Evolutionary conservation across 2,329 filamentous ascomycete genomes (phyloP).

Genomic region (Neocucurbitaria cava): DNA sequence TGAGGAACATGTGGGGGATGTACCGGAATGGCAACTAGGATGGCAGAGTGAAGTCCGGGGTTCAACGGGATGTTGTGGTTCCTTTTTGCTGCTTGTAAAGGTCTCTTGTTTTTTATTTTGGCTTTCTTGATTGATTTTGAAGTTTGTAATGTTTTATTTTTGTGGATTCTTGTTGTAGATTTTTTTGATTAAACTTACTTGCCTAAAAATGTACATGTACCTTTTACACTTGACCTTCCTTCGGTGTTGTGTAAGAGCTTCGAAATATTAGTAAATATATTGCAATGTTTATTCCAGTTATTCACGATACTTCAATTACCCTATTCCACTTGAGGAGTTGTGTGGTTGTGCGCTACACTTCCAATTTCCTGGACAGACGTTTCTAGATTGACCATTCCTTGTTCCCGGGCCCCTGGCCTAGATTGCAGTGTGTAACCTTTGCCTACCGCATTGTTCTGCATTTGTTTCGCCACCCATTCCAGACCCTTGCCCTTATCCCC

Average conservation of each 20-base stretch:
- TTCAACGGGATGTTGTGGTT: not conserved
- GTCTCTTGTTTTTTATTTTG: not conserved
- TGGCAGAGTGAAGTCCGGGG: not conserved
- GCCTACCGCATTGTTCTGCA: not conserved
- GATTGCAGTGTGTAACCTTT: not conserved
- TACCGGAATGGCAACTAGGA: conserved; percentile 47
- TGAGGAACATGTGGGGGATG: conserved; percentile 60
- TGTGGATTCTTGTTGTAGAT: not conserved
- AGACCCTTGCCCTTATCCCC: not conserved
- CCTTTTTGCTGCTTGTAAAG: not conserved
- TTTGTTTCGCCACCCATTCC: not conserved
- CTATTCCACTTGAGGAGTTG: not conserved
- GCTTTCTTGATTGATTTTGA: not conserved
- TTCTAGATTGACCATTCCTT: not conserved
- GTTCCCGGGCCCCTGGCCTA: not conserved
- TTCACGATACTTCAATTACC: not conserved
- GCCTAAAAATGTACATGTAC: not conserved
- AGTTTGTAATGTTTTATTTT: not conserved
- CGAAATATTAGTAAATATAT: not conserved
- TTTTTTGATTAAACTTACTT: not conserved
- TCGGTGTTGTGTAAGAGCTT: not conserved
- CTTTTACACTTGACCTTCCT: not conserved
- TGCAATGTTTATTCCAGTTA: not conserved
- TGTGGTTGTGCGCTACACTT: not conserved
- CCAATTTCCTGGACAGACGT: not conserved